Evolutionary conservation across 176 grass and related monocot species (phyloP).

Genomic region (Lolium perenne): DNA sequence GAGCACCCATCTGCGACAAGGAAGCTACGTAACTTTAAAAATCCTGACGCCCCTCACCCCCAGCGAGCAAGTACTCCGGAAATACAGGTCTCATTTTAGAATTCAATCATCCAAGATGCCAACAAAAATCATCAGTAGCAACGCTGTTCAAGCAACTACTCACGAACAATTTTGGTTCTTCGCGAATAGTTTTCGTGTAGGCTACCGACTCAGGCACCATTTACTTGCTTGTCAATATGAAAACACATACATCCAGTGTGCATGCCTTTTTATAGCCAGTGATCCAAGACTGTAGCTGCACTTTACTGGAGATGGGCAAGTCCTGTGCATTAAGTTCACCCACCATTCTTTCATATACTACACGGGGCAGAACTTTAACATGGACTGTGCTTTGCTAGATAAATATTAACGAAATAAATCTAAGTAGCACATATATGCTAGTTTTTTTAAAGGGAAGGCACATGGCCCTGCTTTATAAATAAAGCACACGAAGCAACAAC

Average conservation of each 20-base stretch:
- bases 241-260: background rate
- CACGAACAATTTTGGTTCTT: too few species aligned
- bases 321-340: background rate
- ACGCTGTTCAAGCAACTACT: background rate
- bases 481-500: too few species aligned
- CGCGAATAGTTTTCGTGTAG: background rate
- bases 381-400: background rate
- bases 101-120: background rate
- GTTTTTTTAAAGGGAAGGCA: too few species aligned
- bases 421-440: too few species aligned
- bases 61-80: background rate
- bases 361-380: background rate
- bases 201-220: background rate
- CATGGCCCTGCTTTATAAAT: too few species aligned
- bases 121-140: background rate
- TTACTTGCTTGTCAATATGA: background rate
- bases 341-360: background rate
- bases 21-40: background rate
- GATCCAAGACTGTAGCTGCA: background rate
- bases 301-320: background rate
- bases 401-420: too few species aligned
- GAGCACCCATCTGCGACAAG: too few species aligned
- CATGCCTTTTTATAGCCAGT: background rate
- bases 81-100: background rate
- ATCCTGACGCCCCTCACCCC: background rate